Conservation (phyloP, 371 early-diverging fungal genomes). For the Actinomucor elegans region DNA sequence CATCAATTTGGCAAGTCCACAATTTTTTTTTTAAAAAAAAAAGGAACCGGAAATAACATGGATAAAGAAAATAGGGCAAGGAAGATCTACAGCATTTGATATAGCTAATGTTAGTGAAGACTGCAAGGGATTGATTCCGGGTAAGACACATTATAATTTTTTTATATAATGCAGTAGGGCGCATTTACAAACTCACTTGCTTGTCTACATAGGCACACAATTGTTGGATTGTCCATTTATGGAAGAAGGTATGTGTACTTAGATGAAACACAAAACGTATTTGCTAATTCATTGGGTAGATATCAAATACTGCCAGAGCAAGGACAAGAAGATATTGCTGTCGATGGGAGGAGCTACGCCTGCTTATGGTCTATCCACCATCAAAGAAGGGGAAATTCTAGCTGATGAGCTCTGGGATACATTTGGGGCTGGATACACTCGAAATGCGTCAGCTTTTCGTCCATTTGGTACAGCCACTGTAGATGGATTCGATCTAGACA, state of each 20-base stretch:
- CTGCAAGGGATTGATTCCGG: slow-evolving; percentile 19
- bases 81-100: slow-evolving; percentile 21
- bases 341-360: slow-evolving; percentile 69
- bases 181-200: too few species aligned
- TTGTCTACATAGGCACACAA: slow-evolving; percentile 42
- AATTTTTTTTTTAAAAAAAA: too few species aligned
- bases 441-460: slow-evolving; percentile 29
- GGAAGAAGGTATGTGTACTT: slow-evolving; percentile 29
- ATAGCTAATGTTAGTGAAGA: slow-evolving; percentile 21
- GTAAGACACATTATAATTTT: too few species aligned
- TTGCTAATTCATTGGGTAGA: slow-evolving; percentile 19
- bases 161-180: slow-evolving; percentile 48
- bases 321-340: slow-evolving; percentile 50
- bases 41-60: slow-evolving; percentile 2
- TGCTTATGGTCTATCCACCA: slow-evolving; percentile 53
- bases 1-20: slow-evolving; percentile 42
- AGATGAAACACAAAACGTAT: neutral
- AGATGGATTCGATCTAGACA: slow-evolving; percentile 75
- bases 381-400: slow-evolving; percentile 45
- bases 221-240: slow-evolving; percentile 64
- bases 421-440: slow-evolving; percentile 52
- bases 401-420: slow-evolving; percentile 63
- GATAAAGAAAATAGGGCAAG: slow-evolving; percentile 19
- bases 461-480: slow-evolving; percentile 67
- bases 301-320: slow-evolving; percentile 55